Evolutionary conservation across 768 basidiomycete genomes (phyloP).

Genomic region (Trametes cingulata): DNA sequence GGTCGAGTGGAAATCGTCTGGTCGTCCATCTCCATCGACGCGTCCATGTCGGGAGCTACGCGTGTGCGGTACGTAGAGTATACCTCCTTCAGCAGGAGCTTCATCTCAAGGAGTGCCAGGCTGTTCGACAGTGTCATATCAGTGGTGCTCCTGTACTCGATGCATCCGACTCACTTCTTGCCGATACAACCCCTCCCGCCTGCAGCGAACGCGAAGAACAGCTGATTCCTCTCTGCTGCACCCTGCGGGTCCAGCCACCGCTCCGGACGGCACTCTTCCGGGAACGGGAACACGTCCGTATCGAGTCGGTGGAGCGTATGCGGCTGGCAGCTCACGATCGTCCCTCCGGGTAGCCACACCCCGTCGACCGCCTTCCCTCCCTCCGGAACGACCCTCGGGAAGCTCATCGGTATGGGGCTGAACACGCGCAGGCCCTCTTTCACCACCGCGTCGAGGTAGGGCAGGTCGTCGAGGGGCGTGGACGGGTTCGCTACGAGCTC

Average conservation of each 20-base stretch:
- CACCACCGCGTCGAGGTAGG: constrained; percentile 87
- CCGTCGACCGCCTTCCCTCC: constrained; percentile 85
- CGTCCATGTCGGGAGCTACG: constrained; percentile 23
- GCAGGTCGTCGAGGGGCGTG: constrained; percentile 85
- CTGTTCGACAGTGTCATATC: constrained; percentile 1
- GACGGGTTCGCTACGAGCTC: constrained; percentile 54
- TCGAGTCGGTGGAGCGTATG: constrained; percentile 82
- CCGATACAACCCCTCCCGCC: constrained; percentile 27
- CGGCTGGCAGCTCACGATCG: constrained; percentile 94
- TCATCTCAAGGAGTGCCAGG: constrained; percentile 27
- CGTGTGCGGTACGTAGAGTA: constrained; percentile 22
- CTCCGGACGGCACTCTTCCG: constrained; percentile 81
- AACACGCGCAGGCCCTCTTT: constrained; percentile 90
- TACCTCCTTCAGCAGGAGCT: constrained; percentile 23
- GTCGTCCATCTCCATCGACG: constrained; percentile 25
- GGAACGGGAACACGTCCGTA: constrained; percentile 80
- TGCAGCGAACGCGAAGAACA: constrained; percentile 66
- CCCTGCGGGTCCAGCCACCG: constrained; percentile 85
- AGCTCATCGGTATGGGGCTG: constrained; percentile 92
- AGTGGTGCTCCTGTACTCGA: not conserved
- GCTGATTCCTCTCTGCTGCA: constrained; percentile 86
- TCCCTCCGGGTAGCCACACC: constrained; percentile 86
- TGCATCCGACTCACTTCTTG: constrained; percentile 20
- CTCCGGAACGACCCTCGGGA: constrained; percentile 86
- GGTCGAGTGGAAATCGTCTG: constrained; percentile 24